These are phyloP conservation scores for Pharus latifolius DNA, from an alignment of 176 grass and related monocot genomes.

Conservation along the genomic window DNA sequence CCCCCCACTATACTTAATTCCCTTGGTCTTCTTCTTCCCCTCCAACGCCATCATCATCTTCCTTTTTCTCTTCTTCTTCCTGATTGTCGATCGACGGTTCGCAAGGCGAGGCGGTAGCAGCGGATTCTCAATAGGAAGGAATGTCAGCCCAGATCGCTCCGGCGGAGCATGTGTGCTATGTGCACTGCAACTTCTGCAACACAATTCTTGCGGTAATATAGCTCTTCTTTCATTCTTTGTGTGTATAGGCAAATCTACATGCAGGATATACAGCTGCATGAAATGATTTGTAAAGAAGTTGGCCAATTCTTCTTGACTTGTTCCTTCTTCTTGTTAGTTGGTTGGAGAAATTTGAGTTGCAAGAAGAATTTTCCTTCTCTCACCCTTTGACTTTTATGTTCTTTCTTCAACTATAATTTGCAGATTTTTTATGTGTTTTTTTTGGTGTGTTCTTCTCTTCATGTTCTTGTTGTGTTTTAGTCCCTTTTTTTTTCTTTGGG, in stretches of 20 bases:
- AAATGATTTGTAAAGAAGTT: neutral
- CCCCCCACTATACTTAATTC: too few relatives aligned
- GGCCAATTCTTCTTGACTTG: neutral
- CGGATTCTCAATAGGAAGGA: conserved; percentile 2
- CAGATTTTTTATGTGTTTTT: too few relatives aligned
- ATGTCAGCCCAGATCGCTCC: conserved; percentile 53
- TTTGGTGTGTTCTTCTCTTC: too few relatives aligned
- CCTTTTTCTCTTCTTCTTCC: conserved; percentile 6
- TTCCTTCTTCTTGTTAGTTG: neutral
- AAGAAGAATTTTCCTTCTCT: too few relatives aligned
- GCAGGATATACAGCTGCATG: neutral
- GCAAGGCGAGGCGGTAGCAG: neutral
- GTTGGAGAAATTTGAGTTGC: neutral
- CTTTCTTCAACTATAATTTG: too few relatives aligned
- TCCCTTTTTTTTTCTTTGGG: too few relatives aligned
- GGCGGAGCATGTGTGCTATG: conserved; percentile 73
- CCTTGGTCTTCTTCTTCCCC: neutral
- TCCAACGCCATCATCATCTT: neutral
- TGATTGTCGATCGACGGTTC: conserved; percentile 8
- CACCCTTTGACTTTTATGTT: too few relatives aligned
- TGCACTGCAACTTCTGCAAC: conserved; percentile 95
- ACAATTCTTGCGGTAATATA: conserved; percentile 74
- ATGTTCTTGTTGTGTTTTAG: too few relatives aligned
- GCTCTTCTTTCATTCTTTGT: neutral
- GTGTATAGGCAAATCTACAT: conserved; percentile 3